Conservation (phyloP, 1,284 basidiomycete genomes). For the Mycosarcoma mackinlayi region DNA sequence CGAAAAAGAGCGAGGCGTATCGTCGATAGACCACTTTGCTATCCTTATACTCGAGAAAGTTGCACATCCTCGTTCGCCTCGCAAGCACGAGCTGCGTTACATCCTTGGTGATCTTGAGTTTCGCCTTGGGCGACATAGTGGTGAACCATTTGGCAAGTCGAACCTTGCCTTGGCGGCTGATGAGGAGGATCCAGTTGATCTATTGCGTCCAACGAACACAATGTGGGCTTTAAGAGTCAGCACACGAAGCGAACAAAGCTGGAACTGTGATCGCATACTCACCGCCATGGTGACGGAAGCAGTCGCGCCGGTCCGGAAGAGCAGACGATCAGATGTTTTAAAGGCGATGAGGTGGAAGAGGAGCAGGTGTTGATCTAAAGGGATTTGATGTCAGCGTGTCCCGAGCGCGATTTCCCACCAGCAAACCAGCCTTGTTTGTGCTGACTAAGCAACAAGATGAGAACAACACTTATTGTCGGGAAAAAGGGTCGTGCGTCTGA, state of each 20-base stretch:
- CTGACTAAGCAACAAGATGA: constrained; percentile 12
- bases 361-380: constrained; percentile 8
- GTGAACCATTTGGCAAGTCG: constrained; percentile 99
- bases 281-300: constrained; percentile 9
- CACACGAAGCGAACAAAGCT: too few relatives aligned
- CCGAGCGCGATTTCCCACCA: constrained; percentile 16
- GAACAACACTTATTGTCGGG: constrained; percentile 21
- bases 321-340: not conserved
- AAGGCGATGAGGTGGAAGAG: not conserved
- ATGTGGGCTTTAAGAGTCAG: too few relatives aligned
- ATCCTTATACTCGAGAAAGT: constrained; percentile 95
- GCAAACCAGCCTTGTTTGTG: constrained; percentile 22
- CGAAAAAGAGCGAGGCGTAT: constrained; percentile 98
- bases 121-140: constrained; percentile 90
- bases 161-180: constrained; percentile 97
- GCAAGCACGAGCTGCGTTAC: constrained; percentile 98
- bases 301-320: not conserved
- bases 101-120: constrained; percentile 98
- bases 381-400: constrained; percentile 6
- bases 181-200: constrained; percentile 81
- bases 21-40: constrained; percentile 88
- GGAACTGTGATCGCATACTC: too few relatives aligned
- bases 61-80: constrained; percentile 96
- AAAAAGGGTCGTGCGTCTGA: constrained; percentile 9
- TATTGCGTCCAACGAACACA: constrained; percentile 34